phyloP scores from a whole-genome alignment of 225 moss, liverwort and hornwort genomes.

The Climacium dendroides region DNA sequence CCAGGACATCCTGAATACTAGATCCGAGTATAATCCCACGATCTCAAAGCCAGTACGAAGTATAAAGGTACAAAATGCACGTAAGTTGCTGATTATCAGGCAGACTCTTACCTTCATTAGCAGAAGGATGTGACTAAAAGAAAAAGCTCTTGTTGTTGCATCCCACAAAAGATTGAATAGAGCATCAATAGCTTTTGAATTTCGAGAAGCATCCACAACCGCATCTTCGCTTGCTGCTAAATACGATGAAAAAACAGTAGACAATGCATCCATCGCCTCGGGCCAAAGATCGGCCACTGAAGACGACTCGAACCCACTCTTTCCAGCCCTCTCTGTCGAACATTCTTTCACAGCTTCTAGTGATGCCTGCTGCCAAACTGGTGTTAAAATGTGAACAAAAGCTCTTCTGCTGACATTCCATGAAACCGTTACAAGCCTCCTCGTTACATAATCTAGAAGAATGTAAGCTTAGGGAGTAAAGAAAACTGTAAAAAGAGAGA shows the following conservation, averaged over 20 bases:
- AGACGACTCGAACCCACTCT: slow-evolving; percentile 4
- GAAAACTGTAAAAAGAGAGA: not conserved
- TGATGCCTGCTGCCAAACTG: slow-evolving; percentile 28
- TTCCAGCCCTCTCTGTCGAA: slow-evolving; percentile 1
- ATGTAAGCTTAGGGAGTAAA: not conserved
- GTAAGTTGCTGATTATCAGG: not conserved
- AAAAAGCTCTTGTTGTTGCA: slow-evolving; percentile 39
- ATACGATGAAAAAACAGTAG: slow-evolving; percentile 54
- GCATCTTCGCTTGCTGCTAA: slow-evolving; percentile 52
- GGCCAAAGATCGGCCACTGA: slow-evolving; percentile 31
- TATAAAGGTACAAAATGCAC: not conserved
- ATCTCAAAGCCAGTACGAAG: not conserved
- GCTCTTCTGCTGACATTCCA: not conserved
- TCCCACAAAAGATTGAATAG: slow-evolving; percentile 65
- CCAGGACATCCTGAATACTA: not conserved
- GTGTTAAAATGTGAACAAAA: slow-evolving; percentile 23
- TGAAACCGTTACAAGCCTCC: not conserved
- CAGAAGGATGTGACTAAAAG: slow-evolving; percentile 54
- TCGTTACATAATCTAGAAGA: not conserved
- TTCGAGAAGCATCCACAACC: slow-evolving; percentile 50
- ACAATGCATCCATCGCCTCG: slow-evolving; percentile 50
- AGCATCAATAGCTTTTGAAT: slow-evolving; percentile 53
- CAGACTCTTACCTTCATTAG: slow-evolving; percentile 55
- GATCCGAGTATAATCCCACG: not conserved
- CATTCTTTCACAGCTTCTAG: slow-evolving; percentile 6